Base-by-base conservation (phyloP, 192 early-diverging fungal species). In the Blastocladiella britannica region DNA sequence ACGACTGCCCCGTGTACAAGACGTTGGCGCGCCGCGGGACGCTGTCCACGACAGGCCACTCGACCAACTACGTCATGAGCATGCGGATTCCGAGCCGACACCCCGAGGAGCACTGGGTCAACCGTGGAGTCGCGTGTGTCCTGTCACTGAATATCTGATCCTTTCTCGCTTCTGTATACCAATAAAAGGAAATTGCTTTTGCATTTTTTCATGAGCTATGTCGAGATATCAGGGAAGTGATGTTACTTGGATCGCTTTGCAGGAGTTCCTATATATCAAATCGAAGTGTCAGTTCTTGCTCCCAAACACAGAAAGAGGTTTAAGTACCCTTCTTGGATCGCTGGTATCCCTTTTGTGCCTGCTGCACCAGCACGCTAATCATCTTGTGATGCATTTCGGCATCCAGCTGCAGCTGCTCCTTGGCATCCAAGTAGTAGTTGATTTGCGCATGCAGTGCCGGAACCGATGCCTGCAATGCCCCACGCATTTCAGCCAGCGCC, bases 341-440 rank as follows among this genome's bases (percentile, higher is more conserved):
- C 37, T 47, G 37, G 4, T 73, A 70, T 47, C 64, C 65, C 58
- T 76, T 70, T 52, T 74, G 71, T 7, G 77, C 77, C 58, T 76
- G 73, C 58, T 72, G 68, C 52, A 79, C 77, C 31, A 79, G 58
- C 29, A 62, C 65, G 4, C 74, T 72, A 67, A 79, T 79, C 77
- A 79, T 79, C 61, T 79, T 79, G 66, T 79, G 72, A 58, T 79
- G 73, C 77, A 79, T 79, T 60, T 79, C 77, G 7, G 74, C 74
- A 61, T 79, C 77, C 72, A 79, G 73, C 6, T 73, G 58, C 52
- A 79, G 65, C 64, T 76, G 74, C 60, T 79, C 77, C 56, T 77
- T 77, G 27, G 72, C 52, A 54, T 79, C 77, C 5, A 79, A 59
- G 68, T 72, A 76, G 52, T 67, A 67, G 55, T 79, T 79, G 3